phyloP scores from a whole-genome alignment of 768 basidiomycete genomes.

The Ramaria sp. region DNA sequence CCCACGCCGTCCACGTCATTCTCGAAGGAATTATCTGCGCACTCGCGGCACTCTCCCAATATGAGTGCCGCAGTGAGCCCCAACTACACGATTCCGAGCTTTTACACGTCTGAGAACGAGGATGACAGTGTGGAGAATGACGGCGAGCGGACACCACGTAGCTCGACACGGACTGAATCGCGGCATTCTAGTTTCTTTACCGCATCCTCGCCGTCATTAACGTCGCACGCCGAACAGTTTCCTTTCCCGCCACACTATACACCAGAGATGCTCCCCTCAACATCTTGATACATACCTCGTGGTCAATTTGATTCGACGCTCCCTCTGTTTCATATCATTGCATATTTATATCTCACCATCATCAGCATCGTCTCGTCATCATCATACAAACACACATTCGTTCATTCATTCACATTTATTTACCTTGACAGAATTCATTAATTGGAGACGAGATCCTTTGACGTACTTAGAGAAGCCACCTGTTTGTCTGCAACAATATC shows the following conservation, averaged over 20 bases:
- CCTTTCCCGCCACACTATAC: background rate
- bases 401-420: background rate
- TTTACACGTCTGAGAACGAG: slow-evolving; percentile 2
- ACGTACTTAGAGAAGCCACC: background rate
- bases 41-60: slow-evolving; percentile 5
- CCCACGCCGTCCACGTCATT: slow-evolving; percentile 8
- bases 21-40: slow-evolving; percentile 1
- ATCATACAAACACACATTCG: background rate
- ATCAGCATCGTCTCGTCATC: background rate
- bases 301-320: background rate
- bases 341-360: background rate
- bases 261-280: background rate
- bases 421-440: background rate
- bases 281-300: background rate
- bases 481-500: background rate
- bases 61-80: slow-evolving; percentile 8
- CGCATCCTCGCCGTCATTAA: slow-evolving; percentile 1
- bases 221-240: background rate
- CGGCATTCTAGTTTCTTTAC: slow-evolving; percentile 2
- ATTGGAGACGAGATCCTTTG: background rate
- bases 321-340: background rate
- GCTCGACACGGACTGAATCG: background rate
- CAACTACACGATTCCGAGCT: slow-evolving; percentile 8
- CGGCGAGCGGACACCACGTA: background rate
- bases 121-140: background rate